Conservation (phyloP, 768 basidiomycete genomes). For the Coprinopsis sp. region DNA sequence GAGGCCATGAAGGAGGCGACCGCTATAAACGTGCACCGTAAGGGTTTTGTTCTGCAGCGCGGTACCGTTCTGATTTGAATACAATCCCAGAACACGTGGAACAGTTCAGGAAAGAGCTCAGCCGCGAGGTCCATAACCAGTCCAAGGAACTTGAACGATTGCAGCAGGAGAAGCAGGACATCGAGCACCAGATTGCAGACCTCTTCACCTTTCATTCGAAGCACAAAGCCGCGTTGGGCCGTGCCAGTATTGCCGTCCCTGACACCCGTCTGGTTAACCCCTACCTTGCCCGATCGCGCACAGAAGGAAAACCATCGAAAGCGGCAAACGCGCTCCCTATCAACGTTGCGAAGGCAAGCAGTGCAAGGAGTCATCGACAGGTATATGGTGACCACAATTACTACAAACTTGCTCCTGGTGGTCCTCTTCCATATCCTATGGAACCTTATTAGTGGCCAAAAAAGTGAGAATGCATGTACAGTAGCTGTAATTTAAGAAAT, state of each 20-base stretch:
- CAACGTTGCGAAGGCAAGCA: not conserved
- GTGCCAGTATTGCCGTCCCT: not conserved
- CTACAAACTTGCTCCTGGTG: not conserved
- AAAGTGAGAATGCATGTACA: not conserved
- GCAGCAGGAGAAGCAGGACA: slow-evolving; percentile 56
- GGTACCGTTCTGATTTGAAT: too few species aligned
- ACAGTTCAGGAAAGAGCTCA: slow-evolving; percentile 79
- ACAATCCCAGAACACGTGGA: slow-evolving; percentile 80
- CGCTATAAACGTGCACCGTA: slow-evolving; percentile 79
- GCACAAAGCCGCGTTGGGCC: slow-evolving; percentile 45
- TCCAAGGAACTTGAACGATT: slow-evolving; percentile 68
- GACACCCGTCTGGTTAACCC: not conserved
- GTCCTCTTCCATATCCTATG: not conserved
- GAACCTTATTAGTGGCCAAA: not conserved
- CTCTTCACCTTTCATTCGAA: slow-evolving; percentile 69
- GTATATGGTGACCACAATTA: not conserved
- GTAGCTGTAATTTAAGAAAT: not conserved
- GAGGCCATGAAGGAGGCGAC: slow-evolving; percentile 97
- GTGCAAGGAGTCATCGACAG: not conserved
- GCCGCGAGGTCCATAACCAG: slow-evolving; percentile 68
- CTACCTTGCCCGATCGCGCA: not conserved
- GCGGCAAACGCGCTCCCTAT: not conserved
- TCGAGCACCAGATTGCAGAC: slow-evolving; percentile 71
- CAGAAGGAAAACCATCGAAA: not conserved
- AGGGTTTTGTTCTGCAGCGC: slow-evolving; percentile 11